Evolutionary conservation across 495 filamentous ascomycete genomes (phyloP), one percentile per base, ranked within the genome.

Genomic region (Arthonia radiata): DNA sequence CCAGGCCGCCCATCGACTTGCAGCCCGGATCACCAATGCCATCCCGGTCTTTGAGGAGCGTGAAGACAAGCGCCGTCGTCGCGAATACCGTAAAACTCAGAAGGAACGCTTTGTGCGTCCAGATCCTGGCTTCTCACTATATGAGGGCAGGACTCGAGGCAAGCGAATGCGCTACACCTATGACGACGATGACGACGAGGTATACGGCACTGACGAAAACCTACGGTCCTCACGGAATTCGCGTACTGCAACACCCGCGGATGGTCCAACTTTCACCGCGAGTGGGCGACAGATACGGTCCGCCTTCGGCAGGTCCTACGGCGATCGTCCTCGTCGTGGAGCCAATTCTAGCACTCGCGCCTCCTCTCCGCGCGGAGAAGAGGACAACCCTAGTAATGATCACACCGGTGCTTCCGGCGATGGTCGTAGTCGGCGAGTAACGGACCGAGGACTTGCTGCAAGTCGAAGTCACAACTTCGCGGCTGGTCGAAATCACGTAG

Each of bases 131-230:
- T 81, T 82, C 48, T 92, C 80, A 9, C 55, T 86, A 27, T 94
- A 94, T 47, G 86, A 97, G 53, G 89, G 89, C 19, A 78, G 86
- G 23, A 94, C 89, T 0, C 65, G 86, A 28, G 86, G 86, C 22
- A 94, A 94, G 51, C 71, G 81, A 24, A 71, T 91, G 47, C 89
- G 76, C 43, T 97, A 94, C 35, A 93, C 81, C 0, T 94, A 75
- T 43, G 91, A 80, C 0, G 80, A 91, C 23, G 69, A 74, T 18
- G 60, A 64, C 7, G 31, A 32, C 5, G 29, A 13, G n/a, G 24
- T 15, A 27, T 77, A 75, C 2, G 79, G 90, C 42, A 68, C 64
- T 13, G 47, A 53, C 4, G 52, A 59, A 10, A 61, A 53, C 15
- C 65, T 78, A 28, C 64, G 75, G 19, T 91, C 81, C 1, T 66